Evolutionary conservation across 2,329 filamentous ascomycete species (phyloP), one percentile per base, ranked within the genome.

Genomic region (Rhynchosporium graminicola): DNA sequence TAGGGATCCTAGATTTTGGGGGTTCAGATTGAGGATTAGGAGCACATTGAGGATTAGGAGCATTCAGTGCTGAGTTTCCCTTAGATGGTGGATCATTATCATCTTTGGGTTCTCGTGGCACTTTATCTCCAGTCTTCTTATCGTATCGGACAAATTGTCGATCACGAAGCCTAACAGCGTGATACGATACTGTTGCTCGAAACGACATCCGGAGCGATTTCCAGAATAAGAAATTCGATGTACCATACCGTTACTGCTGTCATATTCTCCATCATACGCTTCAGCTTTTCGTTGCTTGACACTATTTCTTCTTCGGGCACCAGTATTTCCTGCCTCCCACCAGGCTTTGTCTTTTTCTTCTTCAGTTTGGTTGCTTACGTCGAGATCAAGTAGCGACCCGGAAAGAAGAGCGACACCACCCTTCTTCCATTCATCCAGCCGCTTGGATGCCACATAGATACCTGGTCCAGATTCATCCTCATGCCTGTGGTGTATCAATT

Each of bases 381-480:
- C 79, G 38, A 90, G 80, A 63, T 90, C 84, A 36, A 91, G 80
- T 57, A 90, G 76, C 0, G 79, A 73, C 1, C 83, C 82, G 0
- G 80, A 79, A 3, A 92, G 77, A 7, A 81, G 82, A 40, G 87
- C 88, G 40, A 87, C 80, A 0, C 83, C 84, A 7, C 82, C 87
- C 70, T 86, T 86, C 72, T 83, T 87, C 89, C 89, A 92, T 72
- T 93, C 90, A 40, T 90, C 83, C 7, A 93, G 77, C 71, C 85
- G 86, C 60, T 79, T 76, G 0, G 85, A 80, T 3, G 83, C 79
- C 36, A 84, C 76, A 71, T 90, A 91, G 43, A 83, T 74, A 15
- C 82, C 82, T 59, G 82, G 63, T 75, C 40, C 83, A 79, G 9
- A 83, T n/a, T 74, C 69, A 50, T 76, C 63, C 15, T 69, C 64